Evolutionary conservation across 202 grass and related monocot genomes (phyloP).

Genomic region (Eragrostis tef): DNA sequence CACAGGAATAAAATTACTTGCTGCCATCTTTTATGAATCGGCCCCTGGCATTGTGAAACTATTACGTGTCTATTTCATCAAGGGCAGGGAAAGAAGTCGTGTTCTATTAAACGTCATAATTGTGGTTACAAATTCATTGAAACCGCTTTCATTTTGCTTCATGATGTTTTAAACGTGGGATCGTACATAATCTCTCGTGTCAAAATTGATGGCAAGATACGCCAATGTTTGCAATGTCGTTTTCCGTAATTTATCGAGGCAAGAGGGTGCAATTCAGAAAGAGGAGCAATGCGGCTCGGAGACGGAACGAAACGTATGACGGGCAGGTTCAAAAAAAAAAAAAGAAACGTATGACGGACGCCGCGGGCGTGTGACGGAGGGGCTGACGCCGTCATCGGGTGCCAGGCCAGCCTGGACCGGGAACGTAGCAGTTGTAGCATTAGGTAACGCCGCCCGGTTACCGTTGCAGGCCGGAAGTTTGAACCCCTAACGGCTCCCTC

Average conservation of each 20-base stretch:
- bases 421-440: background rate
- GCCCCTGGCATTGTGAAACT: background rate
- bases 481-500: slow-evolving; percentile 41
- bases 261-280: background rate
- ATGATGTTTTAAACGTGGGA: background rate
- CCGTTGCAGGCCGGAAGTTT: slow-evolving; percentile 44
- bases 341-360: slow-evolving; percentile 33
- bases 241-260: background rate
- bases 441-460: slow-evolving; percentile 36
- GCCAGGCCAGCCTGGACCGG: background rate
- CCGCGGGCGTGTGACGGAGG: slow-evolving; percentile 36
- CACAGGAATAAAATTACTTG: slow-evolving; percentile 33
- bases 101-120: background rate
- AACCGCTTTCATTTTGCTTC: background rate
- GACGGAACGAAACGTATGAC: slow-evolving; percentile 32
- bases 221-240: background rate
- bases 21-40: background rate
- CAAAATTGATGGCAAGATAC: background rate
- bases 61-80: background rate
- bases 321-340: too few relatives aligned
- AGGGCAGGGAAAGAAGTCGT: background rate
- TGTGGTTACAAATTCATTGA: background rate
- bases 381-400: slow-evolving; percentile 29
- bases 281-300: background rate
- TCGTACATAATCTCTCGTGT: background rate